Percentiles rank a stretch among this genome's conserved stretches.
phyloP scores from a whole-genome alignment of 768 basidiomycete species.

The Thelephora ganbajun region DNA sequence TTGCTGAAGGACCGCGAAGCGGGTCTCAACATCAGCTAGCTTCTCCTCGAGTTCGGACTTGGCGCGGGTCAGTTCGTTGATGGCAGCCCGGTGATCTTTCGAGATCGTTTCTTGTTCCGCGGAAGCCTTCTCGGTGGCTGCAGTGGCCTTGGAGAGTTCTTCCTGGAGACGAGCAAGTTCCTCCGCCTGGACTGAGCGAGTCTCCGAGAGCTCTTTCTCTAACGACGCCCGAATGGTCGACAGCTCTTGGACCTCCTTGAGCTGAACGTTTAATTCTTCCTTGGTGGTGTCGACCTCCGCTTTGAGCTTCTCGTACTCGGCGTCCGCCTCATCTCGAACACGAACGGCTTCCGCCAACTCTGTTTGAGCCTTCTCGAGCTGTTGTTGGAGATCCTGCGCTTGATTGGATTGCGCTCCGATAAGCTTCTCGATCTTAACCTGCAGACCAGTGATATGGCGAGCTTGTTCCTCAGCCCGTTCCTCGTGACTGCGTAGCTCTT shows the following conservation, averaged over 20 bases:
- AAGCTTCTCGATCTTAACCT: slow-evolving; percentile 7
- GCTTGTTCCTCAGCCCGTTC: too few species aligned
- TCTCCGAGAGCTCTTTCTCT: slow-evolving; percentile 5
- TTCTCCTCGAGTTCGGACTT: slow-evolving; percentile 16
- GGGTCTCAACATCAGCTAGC: slow-evolving; percentile 13
- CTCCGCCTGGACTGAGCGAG: slow-evolving; percentile 1
- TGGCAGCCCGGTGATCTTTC: background rate
- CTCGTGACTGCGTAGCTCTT: too few species aligned
- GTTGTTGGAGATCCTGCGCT: slow-evolving; percentile 5
- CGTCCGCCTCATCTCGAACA: background rate
- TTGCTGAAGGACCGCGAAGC: slow-evolving; percentile 2
- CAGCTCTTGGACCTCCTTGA: slow-evolving; percentile 1
- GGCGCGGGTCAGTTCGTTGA: background rate
- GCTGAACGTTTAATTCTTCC: slow-evolving; percentile 4
- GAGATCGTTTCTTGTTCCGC: slow-evolving; percentile 3
- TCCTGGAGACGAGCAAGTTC: slow-evolving; percentile 6
- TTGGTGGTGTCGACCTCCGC: slow-evolving; percentile 4
- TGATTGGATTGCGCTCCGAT: background rate
- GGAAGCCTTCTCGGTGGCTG: background rate
- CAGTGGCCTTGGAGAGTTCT: slow-evolving; percentile 6
- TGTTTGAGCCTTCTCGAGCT: slow-evolving; percentile 8
- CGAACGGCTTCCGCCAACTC: background rate
- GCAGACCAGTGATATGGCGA: slow-evolving; percentile 4
- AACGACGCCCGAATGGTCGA: slow-evolving; percentile 1
- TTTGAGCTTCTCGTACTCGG: slow-evolving; percentile 1